These are phyloP conservation scores for Fistulinella prunicolor DNA, from an alignment of 768 basidiomycete species.

Conservation along the genomic window DNA sequence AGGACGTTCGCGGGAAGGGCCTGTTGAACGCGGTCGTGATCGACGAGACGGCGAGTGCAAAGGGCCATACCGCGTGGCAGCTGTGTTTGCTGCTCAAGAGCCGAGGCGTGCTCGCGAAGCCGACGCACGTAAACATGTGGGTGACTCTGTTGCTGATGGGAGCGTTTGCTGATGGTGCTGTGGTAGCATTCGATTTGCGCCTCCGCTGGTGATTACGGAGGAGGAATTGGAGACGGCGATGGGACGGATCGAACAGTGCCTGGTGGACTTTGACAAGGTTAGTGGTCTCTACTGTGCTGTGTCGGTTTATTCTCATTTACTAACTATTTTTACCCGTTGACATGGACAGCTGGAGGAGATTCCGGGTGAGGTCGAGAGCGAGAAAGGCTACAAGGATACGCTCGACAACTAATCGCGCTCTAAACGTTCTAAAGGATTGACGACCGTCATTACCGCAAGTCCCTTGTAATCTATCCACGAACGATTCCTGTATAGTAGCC, in stretches of 20 bases:
- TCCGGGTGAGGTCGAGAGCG: constrained; percentile 61
- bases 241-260: constrained; percentile 67
- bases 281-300: constrained; percentile 16
- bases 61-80: constrained; percentile 91
- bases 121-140: constrained; percentile 92
- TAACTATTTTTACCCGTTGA: neutral
- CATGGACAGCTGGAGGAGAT: constrained; percentile 49
- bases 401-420: constrained; percentile 23
- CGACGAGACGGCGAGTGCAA: constrained; percentile 73
- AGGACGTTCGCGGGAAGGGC: constrained; percentile 80
- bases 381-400: constrained; percentile 51
- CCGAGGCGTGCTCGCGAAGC: constrained; percentile 90
- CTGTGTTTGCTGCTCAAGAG: constrained; percentile 90
- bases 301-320: no score
- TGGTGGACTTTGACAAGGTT: constrained; percentile 80
- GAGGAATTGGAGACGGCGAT: constrained; percentile 76
- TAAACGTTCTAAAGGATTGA: no score
- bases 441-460: no score
- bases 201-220: constrained; percentile 92
- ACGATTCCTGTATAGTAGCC: neutral
- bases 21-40: constrained; percentile 93
- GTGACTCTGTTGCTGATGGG: constrained; percentile 27
- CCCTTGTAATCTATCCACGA: constrained; percentile 1
- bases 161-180: neutral
- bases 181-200: constrained; percentile 89